phyloP scores from a whole-genome alignment of 2,329 filamentous ascomycete species.

The Verticillium isaacii region DNA sequence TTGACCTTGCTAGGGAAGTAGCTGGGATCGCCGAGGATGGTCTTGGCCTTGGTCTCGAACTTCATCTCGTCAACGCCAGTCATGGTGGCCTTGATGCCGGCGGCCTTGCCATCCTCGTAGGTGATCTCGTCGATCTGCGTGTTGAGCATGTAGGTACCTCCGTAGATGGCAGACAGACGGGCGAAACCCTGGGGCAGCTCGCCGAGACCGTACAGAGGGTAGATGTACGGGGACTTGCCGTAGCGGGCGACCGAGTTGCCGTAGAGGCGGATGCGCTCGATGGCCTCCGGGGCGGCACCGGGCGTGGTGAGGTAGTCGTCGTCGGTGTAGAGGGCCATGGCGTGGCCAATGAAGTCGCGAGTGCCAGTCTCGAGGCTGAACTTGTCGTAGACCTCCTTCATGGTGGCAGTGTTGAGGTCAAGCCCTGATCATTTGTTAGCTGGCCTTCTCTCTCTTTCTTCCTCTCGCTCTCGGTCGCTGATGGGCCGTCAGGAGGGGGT shows the following conservation, averaged over 20 bases:
- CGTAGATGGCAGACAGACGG: conserved; percentile 95
- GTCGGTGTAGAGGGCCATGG: conserved; percentile 96
- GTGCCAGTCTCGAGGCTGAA: conserved; percentile 87
- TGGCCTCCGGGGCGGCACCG: conserved; percentile 75
- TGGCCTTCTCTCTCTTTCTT: too few species aligned
- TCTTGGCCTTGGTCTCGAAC: conserved; percentile 93
- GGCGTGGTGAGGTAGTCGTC: conserved; percentile 71
- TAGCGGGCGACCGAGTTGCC: conserved; percentile 97
- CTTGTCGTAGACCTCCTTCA: conserved; percentile 99
- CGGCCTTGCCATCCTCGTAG: conserved; percentile 81
- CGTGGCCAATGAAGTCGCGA: conserved; percentile 94
- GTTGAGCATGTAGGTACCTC: conserved; percentile 99
- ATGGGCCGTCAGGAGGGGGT: not conserved
- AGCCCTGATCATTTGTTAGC: conserved; percentile 48
- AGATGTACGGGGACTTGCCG: conserved; percentile 98
- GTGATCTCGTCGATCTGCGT: conserved; percentile 85
- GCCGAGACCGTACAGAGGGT: conserved; percentile 94
- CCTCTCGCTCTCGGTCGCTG: too few species aligned
- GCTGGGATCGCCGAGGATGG: conserved; percentile 92
- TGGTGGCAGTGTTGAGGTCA: conserved; percentile 72
- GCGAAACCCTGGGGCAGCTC: conserved; percentile 98
- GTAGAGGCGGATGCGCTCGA: conserved; percentile 91
- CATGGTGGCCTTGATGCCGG: conserved; percentile 97
- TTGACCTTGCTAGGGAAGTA: conserved; percentile 92
- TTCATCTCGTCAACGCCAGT: conserved; percentile 85